These are phyloP conservation scores for Trichosporon inkin DNA, from an alignment of 1,284 basidiomycete genomes.

Conservation along the genomic window DNA sequence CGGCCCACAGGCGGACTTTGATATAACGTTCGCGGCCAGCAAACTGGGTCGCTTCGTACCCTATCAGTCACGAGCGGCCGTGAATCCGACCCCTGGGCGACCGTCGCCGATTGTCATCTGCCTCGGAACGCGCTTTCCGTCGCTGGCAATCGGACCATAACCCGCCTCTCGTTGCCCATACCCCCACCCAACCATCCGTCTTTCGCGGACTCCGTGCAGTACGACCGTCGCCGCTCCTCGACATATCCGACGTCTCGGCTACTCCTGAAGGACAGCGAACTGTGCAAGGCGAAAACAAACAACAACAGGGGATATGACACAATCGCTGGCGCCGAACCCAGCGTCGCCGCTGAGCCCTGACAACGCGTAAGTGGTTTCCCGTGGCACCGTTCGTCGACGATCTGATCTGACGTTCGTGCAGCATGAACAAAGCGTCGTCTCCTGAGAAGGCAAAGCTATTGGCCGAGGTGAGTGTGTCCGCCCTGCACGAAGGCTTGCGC, in stretches of 20 bases:
- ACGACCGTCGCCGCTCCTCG: too few species aligned
- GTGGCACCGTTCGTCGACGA: neutral
- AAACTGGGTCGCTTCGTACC: neutral
- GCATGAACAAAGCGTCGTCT: neutral
- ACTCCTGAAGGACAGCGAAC: neutral
- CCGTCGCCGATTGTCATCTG: too few species aligned
- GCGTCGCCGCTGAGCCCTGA: slow-evolving; percentile 7
- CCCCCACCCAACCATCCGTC: too few species aligned
- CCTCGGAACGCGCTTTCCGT: too few species aligned
- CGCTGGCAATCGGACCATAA: too few species aligned
- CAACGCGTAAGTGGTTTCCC: slow-evolving; percentile 2
- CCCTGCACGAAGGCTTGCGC: neutral
- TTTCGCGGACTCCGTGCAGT: too few species aligned
- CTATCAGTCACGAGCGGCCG: neutral
- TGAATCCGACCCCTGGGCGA: neutral
- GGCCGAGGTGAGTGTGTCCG: slow-evolving; percentile 8
- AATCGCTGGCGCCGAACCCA: slow-evolving; percentile 4
- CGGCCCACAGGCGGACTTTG: slow-evolving; percentile 5
- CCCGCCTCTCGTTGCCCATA: too few species aligned
- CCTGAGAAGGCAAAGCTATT: slow-evolving; percentile 8
- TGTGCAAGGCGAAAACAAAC: neutral
- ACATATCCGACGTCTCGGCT: neutral
- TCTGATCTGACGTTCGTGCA: neutral
- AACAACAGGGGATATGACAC: neutral
- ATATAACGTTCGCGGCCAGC: neutral